Evolutionary conservation across 352 stramenopile species (phyloP).

Genomic region (Saprolegnia diclina): DNA sequence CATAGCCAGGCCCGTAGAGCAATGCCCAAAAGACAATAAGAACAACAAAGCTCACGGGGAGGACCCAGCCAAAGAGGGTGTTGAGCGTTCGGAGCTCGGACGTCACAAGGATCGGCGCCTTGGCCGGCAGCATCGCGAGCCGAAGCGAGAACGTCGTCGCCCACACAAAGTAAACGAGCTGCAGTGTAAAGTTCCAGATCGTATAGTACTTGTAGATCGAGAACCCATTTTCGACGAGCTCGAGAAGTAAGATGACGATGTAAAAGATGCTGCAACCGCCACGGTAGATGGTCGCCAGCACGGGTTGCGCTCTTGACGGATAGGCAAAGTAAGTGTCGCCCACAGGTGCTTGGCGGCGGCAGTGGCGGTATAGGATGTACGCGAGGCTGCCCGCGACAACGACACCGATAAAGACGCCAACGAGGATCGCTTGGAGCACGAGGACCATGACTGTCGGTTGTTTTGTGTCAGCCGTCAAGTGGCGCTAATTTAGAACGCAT

Average conservation of each 20-base stretch:
- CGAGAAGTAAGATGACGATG: neutral
- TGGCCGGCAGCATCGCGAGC: neutral
- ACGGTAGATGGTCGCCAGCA: neutral
- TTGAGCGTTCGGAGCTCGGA: neutral
- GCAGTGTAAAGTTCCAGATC: conserved; percentile 24
- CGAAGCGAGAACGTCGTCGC: neutral
- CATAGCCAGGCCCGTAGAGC: neutral
- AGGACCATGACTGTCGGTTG: neutral
- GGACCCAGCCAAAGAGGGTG: conserved; percentile 15
- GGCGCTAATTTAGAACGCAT: no score
- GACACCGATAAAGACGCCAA: neutral
- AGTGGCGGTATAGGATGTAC: conserved; percentile 1
- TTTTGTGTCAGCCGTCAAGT: no score
- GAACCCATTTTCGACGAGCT: neutral
- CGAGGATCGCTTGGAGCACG: neutral
- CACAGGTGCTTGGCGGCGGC: neutral
- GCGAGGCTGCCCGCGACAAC: neutral
- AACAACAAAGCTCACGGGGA: conserved; percentile 22
- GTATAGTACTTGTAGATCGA: conserved; percentile 24
- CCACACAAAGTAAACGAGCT: conserved; percentile 17
- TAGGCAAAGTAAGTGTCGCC: neutral
- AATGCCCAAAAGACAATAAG: conserved; percentile 18
- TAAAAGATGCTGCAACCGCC: neutral
- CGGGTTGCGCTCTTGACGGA: neutral
- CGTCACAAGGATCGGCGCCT: neutral